Percentiles rank a stretch among this genome's conserved stretches.
Conservation (phyloP, 1,284 basidiomycete genomes). For the Puccinia hordei region DNA sequence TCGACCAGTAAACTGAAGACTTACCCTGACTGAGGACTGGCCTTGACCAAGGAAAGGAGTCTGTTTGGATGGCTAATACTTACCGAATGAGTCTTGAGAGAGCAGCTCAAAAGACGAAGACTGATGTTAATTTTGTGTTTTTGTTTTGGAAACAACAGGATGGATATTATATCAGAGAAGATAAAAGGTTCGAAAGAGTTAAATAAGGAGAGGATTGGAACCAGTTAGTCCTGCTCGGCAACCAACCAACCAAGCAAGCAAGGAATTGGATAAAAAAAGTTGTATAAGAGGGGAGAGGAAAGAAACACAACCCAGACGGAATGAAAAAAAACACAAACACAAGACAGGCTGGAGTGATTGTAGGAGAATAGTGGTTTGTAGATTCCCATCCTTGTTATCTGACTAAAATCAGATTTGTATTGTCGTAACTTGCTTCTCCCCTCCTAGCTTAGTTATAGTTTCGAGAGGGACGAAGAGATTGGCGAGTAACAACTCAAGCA, state of each 20-base stretch:
- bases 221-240: no score
- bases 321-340: no score
- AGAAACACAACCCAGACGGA: no score
- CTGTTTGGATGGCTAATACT: no score
- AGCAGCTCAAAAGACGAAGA: no score
- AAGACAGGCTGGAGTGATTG: no score
- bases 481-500: conserved; percentile 1
- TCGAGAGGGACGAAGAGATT: conserved; percentile 21
- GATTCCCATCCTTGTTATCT: not conserved
- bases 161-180: not conserved
- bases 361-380: no score
- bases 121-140: no score
- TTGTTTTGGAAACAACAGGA: not conserved
- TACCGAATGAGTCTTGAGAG: not conserved
- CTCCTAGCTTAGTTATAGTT: not conserved
- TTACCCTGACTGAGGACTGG: not conserved
- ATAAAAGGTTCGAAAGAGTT: not conserved
- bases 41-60: not conserved
- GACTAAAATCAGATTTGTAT: not conserved
- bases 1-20: not conserved
- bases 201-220: not conserved
- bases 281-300: no score
- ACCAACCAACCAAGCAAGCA: no score
- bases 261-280: no score
- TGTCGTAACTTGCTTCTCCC: conserved; percentile 7